These are phyloP conservation scores for Kodamaea arcana DNA, from an alignment of 1,139 yeast species.

Conservation along the genomic window DNA sequence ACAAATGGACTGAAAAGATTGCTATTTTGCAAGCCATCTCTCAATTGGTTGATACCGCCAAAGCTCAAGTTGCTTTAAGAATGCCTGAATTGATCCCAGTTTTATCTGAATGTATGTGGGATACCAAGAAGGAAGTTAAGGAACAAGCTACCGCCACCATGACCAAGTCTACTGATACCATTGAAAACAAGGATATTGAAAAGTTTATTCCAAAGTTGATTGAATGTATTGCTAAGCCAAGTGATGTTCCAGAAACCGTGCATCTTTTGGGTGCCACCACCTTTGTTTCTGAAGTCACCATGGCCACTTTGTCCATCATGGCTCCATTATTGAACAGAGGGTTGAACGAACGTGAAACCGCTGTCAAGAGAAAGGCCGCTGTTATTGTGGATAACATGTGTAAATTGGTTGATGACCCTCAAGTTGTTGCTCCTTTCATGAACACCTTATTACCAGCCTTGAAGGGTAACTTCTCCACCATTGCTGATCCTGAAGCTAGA, in stretches of 20 bases:
- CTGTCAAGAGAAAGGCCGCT: constrained; percentile 99
- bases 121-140: constrained; percentile 97
- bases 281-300: constrained; percentile 98
- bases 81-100: constrained; percentile 99
- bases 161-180: constrained; percentile 94
- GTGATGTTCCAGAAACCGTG: constrained; percentile 97
- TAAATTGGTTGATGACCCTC: constrained; percentile 99
- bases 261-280: constrained; percentile 99
- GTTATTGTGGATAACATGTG: constrained; percentile 99
- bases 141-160: constrained; percentile 93
- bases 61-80: constrained; percentile 93
- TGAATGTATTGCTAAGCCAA: constrained; percentile 94
- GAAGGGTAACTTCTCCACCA: constrained; percentile 87
- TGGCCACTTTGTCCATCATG: constrained; percentile 99
- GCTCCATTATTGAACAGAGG: constrained; percentile 98
- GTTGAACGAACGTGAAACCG: constrained; percentile 98
- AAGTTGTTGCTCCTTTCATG: constrained; percentile 99
- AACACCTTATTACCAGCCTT: constrained; percentile 92
- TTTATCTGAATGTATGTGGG: constrained; percentile 99
- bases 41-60: constrained; percentile 89
- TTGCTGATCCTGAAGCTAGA: constrained; percentile 99
- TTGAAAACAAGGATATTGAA: constrained; percentile 99
- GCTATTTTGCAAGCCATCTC: constrained; percentile 82
- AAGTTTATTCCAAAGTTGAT: constrained; percentile 97
- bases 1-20: constrained; percentile 98